A percentile compares a stretch with the other conserved stretches of the same genome.
Evolutionary conservation across 345 rosid genomes (phyloP).

Genomic region (Turritis glabra): DNA sequence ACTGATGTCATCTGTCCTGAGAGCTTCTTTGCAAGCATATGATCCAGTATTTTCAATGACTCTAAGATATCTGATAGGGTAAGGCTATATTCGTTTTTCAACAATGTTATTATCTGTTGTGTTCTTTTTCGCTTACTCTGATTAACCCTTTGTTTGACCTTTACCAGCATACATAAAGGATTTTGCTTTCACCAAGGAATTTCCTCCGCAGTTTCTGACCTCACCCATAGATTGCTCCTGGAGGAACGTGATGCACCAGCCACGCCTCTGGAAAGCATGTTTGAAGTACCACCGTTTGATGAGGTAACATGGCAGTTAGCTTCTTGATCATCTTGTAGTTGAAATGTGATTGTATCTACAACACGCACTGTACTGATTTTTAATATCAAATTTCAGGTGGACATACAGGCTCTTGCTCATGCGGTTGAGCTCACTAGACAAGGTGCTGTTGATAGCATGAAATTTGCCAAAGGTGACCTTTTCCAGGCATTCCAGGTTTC

Average conservation of each 20-base stretch:
- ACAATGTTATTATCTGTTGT: background rate
- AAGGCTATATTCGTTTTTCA: background rate
- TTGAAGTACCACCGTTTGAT: constrained; percentile 86
- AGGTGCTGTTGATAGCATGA: constrained; percentile 96
- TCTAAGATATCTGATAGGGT: constrained; percentile 87
- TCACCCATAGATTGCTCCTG: constrained; percentile 79
- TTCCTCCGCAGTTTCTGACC: constrained; percentile 81
- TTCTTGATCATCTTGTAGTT: constrained; percentile 13
- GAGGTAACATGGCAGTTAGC: constrained; percentile 54
- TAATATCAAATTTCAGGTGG: constrained; percentile 55
- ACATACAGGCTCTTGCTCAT: constrained; percentile 96
- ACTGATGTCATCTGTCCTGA: constrained; percentile 76
- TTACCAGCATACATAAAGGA: constrained; percentile 79
- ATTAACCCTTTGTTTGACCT: constrained; percentile 16
- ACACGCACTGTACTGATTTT: constrained; percentile 1
- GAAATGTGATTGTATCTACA: background rate
- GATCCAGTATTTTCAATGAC: constrained; percentile 86
- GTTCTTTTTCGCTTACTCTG: background rate
- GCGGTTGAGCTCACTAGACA: constrained; percentile 94
- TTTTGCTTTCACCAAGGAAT: constrained; percentile 82
- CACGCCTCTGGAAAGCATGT: constrained; percentile 64
- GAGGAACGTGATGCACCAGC: constrained; percentile 91
- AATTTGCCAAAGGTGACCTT: constrained; percentile 90
- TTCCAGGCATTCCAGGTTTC: constrained; percentile 90
- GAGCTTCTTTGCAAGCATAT: constrained; percentile 85